Base-by-base conservation (phyloP, 108 stramenopile species). In the Cyclostephanos tholiformis region DNA sequence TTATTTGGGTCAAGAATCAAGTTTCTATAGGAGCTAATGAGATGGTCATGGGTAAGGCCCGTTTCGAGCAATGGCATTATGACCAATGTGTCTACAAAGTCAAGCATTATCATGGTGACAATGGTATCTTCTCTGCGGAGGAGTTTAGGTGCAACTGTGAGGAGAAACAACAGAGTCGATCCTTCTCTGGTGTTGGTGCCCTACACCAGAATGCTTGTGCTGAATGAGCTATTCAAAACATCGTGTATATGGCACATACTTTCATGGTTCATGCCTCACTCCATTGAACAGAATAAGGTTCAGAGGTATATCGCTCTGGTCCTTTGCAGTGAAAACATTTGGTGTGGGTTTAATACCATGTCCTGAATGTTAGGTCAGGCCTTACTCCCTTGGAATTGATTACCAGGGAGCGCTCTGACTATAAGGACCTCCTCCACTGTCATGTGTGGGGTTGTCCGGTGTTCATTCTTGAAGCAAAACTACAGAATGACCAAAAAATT, bases 241-340 rank as follows among this genome's bases (percentile, higher is more conserved):
- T 83, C 2, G 71, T 57, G 19, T 50, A 29, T 11, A 79, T 69
- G 75, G 87, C 83, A 12, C 39, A 69, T 0, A 0, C 82, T 1
- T 80, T 83, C 58, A 30, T 87, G 60, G 11, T 83, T 4, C 86
- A 87, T 65, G 57, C 43, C 0, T 22, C 65, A 0, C 32, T 88
- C 10, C 75, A 71, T 43, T 86, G 85, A 85, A 73, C 74, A 4
- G 46, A 70, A 6, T 14, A 30, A 2, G 49, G 38, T 13, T 19
- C 39, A 12, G 41, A 69, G 50, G 63, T 17, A 27, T 64, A 2
- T 46, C 53, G 2, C 73, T 79, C 0, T 88, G 85, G 88, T 83
- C 88, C 36, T 63, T 84, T 46, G 85, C 87, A 9, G 44, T 88
- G 7, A n/a, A 39, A 77, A 7, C 77, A 88, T 46, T 73, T 83